Percentiles rank a stretch among this genome's conserved stretches.
phyloP scores from a whole-genome alignment of 352 stramenopile species.

The Thalassiosira livingstoniorum region DNA sequence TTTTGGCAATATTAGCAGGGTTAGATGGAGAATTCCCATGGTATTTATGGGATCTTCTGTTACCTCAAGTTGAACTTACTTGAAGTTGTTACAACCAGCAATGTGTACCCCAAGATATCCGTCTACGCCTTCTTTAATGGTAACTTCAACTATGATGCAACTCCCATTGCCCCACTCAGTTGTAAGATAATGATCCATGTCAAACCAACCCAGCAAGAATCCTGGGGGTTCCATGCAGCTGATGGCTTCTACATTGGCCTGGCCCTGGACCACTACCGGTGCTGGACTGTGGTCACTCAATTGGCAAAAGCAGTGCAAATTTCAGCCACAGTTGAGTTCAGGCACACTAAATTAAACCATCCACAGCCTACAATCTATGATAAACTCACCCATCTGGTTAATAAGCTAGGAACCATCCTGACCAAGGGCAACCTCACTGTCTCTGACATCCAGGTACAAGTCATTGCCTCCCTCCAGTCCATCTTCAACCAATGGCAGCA shows the following conservation, averaged over 20 bases:
- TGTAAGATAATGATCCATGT: conserved; percentile 14
- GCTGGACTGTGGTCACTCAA: conserved; percentile 14
- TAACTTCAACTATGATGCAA: conserved; percentile 48
- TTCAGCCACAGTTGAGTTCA: conserved; percentile 3
- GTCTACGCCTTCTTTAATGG: conserved; percentile 40
- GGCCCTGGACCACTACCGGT: conserved; percentile 21
- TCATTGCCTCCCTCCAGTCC: too few species aligned
- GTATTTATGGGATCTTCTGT: conserved; percentile 42
- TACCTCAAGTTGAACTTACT: conserved; percentile 42
- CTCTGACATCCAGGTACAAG: too few species aligned
- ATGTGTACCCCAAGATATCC: conserved; percentile 52
- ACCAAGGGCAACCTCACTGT: conserved; percentile 10
- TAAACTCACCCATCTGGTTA: not conserved
- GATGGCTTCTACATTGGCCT: conserved; percentile 11
- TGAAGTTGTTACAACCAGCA: conserved; percentile 45
- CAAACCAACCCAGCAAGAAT: not conserved
- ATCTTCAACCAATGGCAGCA: conserved; percentile 31
- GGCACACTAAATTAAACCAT: conserved; percentile 11
- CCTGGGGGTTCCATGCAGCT: not conserved
- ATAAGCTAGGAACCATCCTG: not conserved
- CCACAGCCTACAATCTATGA: not conserved
- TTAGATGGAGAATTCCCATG: conserved; percentile 38
- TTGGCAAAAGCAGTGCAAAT: not conserved
- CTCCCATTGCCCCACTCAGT: conserved; percentile 54
- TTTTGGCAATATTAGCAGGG: conserved; percentile 48